These are phyloP conservation scores for Epichloe uncinata DNA, from an alignment of 2,329 filamentous ascomycete species.

Conservation along the genomic window DNA sequence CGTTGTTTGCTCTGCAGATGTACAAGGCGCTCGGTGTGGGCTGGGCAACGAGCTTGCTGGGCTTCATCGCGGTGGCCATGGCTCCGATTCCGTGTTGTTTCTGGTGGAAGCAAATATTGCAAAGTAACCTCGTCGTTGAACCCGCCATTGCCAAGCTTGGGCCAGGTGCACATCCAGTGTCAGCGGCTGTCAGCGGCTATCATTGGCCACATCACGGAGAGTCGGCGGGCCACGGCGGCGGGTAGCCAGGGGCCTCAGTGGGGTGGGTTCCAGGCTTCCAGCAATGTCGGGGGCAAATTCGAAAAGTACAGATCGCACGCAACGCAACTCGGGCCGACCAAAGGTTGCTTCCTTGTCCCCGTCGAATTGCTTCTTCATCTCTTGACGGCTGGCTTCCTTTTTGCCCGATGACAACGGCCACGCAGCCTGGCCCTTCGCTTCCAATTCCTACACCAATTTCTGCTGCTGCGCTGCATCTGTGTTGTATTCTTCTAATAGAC, in stretches of 20 bases:
- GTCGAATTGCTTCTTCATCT: constrained; percentile 1
- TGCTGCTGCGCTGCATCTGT: background rate
- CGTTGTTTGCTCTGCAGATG: constrained; percentile 24
- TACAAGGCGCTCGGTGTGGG: constrained; percentile 26
- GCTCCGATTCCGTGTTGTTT: constrained; percentile 23
- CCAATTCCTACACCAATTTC: background rate
- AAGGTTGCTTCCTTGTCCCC: no score
- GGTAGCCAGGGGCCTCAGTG: background rate
- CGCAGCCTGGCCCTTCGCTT: background rate
- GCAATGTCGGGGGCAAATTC: background rate
- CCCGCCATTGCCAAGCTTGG: no score
- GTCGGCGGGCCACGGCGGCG: no score
- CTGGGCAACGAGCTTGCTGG: constrained; percentile 31
- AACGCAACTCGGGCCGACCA: no score
- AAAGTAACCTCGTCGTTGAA: no score
- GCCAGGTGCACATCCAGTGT: no score
- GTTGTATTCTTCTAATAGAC: background rate
- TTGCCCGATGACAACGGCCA: constrained; percentile 2
- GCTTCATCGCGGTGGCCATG: constrained; percentile 23
- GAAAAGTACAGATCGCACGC: constrained; percentile 5
- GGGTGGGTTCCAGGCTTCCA: background rate
- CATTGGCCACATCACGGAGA: background rate
- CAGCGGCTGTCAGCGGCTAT: background rate
- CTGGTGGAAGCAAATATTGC: constrained; percentile 1
- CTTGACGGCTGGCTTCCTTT: background rate